phyloP scores from a whole-genome alignment of 768 basidiomycete species.

The Macrolepiota albuminosa region DNA sequence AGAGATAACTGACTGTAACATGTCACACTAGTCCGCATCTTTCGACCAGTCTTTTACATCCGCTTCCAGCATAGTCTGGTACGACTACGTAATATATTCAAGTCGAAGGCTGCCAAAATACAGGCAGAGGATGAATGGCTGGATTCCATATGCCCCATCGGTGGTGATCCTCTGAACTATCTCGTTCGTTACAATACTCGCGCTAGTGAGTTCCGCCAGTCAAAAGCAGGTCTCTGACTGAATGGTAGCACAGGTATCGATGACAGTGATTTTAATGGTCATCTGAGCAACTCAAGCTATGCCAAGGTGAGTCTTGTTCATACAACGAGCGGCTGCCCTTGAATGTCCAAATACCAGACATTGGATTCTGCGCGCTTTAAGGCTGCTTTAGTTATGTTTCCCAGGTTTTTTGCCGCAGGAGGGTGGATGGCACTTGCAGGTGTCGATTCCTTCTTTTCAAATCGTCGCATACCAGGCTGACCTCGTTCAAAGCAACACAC shows the following conservation, averaged over 20 bases:
- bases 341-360: slow-evolving; percentile 20
- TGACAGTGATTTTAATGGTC: slow-evolving; percentile 69
- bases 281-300: slow-evolving; percentile 81
- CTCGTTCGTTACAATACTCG: slow-evolving; percentile 37
- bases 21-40: slow-evolving; percentile 43
- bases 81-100: slow-evolving; percentile 32
- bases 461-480: neutral
- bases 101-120: slow-evolving; percentile 25
- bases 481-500: slow-evolving; percentile 45
- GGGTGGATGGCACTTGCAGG: slow-evolving; percentile 61
- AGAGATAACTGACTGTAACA: neutral
- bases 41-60: slow-evolving; percentile 38
- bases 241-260: slow-evolving; percentile 44
- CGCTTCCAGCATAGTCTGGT: slow-evolving; percentile 28
- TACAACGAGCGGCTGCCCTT: neutral
- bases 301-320: slow-evolving; percentile 47
- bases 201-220: slow-evolving; percentile 49
- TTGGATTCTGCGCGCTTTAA: slow-evolving; percentile 48
- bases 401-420: slow-evolving; percentile 51
- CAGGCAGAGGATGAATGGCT: slow-evolving; percentile 38
- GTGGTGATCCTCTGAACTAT: slow-evolving; percentile 49
- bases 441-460: slow-evolving; percentile 29
- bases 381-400: slow-evolving; percentile 44
- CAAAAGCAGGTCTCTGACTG: neutral
- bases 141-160: slow-evolving; percentile 48